Percentiles rank a stretch among this genome's conserved stretches.
phyloP scores from a whole-genome alignment of 108 stramenopile genomes.

The Cyclostephanos invisitatus region DNA sequence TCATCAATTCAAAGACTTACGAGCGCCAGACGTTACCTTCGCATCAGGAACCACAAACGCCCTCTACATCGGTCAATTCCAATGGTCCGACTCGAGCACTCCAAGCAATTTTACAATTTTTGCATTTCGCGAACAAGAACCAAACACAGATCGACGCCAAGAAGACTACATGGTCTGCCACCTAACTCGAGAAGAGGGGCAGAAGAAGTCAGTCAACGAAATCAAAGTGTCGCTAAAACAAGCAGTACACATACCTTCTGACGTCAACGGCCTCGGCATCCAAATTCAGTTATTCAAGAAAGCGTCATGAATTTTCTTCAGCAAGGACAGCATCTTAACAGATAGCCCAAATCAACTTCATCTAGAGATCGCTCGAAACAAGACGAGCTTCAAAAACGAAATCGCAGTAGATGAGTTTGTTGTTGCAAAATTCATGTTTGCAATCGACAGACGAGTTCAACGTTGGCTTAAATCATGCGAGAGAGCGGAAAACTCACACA shows the following conservation, averaged over 20 bases:
- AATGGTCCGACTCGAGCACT: too few species aligned
- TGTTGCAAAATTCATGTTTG: neutral
- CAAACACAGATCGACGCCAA: neutral
- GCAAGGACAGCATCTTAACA: neutral
- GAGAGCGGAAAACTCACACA: neutral
- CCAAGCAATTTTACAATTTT: neutral
- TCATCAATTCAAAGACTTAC: too few species aligned
- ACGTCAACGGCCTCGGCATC: neutral
- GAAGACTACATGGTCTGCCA: neutral
- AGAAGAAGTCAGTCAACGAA: neutral
- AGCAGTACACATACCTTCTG: neutral
- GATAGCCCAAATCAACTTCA: neutral
- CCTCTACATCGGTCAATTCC: slow-evolving; percentile 3
- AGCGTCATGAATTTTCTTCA: neutral
- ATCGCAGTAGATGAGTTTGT: neutral
- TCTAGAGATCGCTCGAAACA: neutral
- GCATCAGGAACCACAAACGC: neutral
- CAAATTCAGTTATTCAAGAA: neutral
- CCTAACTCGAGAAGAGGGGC: neutral
- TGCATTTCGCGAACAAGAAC: neutral
- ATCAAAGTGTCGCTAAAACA: slow-evolving; percentile 1
- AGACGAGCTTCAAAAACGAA: neutral
- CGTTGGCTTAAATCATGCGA: neutral
- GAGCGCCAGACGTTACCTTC: neutral
- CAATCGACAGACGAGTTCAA: neutral